These are phyloP conservation scores for Lablab purpureus DNA, from an alignment of 306 rosid genomes.

Conservation along the genomic window DNA sequence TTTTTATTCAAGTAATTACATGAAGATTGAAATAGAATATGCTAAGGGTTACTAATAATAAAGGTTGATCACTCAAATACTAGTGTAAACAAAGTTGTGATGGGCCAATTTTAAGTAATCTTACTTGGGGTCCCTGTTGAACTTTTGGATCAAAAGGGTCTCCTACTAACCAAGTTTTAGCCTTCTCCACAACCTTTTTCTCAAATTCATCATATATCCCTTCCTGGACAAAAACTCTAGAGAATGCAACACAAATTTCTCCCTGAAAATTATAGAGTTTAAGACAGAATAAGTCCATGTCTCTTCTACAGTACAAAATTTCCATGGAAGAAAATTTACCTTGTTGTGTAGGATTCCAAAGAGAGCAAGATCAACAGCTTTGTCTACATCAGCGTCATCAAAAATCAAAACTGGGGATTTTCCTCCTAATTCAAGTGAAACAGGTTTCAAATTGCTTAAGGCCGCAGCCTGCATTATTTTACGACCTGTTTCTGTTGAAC, in stretches of 20 bases:
- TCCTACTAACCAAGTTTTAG: slow-evolving; percentile 71
- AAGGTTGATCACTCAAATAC: background rate
- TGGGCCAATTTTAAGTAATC: slow-evolving; percentile 5
- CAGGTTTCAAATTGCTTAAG: slow-evolving; percentile 75
- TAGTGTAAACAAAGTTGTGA: slow-evolving; percentile 3
- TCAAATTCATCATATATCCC: slow-evolving; percentile 78
- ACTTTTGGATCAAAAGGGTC: slow-evolving; percentile 87
- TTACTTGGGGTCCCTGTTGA: slow-evolving; percentile 87
- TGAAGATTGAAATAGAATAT: slow-evolving; percentile 18
- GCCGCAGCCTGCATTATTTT: slow-evolving; percentile 84
- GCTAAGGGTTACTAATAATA: background rate
- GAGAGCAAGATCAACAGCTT: slow-evolving; percentile 81
- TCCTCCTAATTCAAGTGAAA: slow-evolving; percentile 89
- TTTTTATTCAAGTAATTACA: background rate
- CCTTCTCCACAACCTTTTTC: slow-evolving; percentile 63
- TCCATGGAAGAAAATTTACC: slow-evolving; percentile 51
- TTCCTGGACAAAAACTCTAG: slow-evolving; percentile 84
- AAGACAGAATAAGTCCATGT: slow-evolving; percentile 7
- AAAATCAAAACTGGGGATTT: slow-evolving; percentile 86
- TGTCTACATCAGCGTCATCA: slow-evolving; percentile 79
- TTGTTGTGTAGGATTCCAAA: slow-evolving; percentile 73
- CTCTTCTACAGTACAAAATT: background rate
- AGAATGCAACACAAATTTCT: slow-evolving; percentile 78
- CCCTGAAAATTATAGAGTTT: slow-evolving; percentile 62
- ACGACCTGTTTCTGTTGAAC: slow-evolving; percentile 84